Evolutionary conservation across 345 rosid genomes (phyloP), one percentile per base, ranked within the genome.

Genomic region (Anastatica hierochuntica): DNA sequence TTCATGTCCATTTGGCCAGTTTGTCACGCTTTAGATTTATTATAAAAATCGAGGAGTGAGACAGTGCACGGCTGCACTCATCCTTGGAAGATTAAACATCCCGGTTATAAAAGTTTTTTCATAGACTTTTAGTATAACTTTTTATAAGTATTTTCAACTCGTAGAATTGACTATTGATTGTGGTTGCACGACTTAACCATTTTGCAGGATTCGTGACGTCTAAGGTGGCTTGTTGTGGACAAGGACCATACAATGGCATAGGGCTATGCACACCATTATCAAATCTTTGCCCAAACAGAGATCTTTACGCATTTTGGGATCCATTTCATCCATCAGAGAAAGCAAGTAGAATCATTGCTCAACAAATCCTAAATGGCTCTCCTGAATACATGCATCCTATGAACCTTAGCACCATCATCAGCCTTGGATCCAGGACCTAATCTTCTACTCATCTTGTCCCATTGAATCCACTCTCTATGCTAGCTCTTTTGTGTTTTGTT

Each of bases 311-410:
- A 2, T 88, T 79, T 40, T 88, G 96, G 94, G 94, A 88, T 56
- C 58, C 90, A 8, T 87, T 87, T 69, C 94, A 84, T 54, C 94
- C 96, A 41, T 79, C 96, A 5, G 84, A 88, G 50, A 82, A 65
- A 76, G 96, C 85, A 8, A 78, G 73, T 72, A 70, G 78, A 14
- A 19, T 84, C 49, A 72, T 88, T 8, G 94, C 76, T 11, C 52
- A 64, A 49, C 73, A 58, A 14, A 78, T 84, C 8, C 52, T 84
- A 53, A 64, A 27, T 7, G 88, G 85, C 30, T 72, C 85, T 23
- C 37, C 62, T 41, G 27, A 62, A 45, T 79, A 80, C 70, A 88
- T 88, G 96, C 8, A 37, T 54, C 94, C 96, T 2, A 77, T 88
- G 88, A 88, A 88, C 60, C 79, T 88, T 44, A 79, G 79, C 78